Conservation (phyloP, 495 filamentous ascomycete species). For the Podospora pseudoanserina region DNA sequence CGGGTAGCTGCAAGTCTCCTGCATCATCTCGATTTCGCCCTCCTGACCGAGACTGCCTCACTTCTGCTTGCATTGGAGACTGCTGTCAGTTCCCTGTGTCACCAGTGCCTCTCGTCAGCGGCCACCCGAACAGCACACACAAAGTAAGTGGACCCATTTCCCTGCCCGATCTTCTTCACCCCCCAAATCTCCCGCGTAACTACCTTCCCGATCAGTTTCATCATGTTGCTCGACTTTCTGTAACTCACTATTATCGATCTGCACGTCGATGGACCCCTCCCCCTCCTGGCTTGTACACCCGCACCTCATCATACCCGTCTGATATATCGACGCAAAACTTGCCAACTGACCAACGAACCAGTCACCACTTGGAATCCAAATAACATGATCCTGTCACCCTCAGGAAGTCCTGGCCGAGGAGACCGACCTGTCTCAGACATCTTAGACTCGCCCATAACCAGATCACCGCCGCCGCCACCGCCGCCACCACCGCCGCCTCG, state of each 20-base stretch:
- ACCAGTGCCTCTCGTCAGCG: background rate
- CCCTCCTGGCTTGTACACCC: background rate
- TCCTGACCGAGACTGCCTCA: background rate
- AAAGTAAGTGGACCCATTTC: background rate
- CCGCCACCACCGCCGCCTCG: slow-evolving; percentile 3
- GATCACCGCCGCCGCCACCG: slow-evolving; percentile 1
- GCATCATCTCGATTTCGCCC: slow-evolving; percentile 3
- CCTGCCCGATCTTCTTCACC: background rate
- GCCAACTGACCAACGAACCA: background rate
- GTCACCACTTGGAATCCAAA: background rate
- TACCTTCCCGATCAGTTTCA: background rate
- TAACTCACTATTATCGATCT: background rate
- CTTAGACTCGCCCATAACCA: background rate
- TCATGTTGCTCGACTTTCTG: background rate
- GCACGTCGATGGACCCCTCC: background rate
- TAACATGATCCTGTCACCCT: slow-evolving; percentile 15
- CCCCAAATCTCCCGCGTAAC: background rate
- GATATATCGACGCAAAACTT: background rate
- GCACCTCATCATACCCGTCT: background rate
- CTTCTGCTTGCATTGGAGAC: background rate
- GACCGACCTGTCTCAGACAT: slow-evolving; percentile 12
- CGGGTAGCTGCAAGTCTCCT: slow-evolving; percentile 3
- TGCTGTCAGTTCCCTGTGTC: slow-evolving; percentile 1
- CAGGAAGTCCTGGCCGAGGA: slow-evolving; percentile 8
- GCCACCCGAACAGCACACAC: slow-evolving; percentile 2